Evolutionary conservation across 202 grass and related monocot genomes (phyloP), one percentile per base, ranked within the genome.

Genomic region (Panicum hallii): DNA sequence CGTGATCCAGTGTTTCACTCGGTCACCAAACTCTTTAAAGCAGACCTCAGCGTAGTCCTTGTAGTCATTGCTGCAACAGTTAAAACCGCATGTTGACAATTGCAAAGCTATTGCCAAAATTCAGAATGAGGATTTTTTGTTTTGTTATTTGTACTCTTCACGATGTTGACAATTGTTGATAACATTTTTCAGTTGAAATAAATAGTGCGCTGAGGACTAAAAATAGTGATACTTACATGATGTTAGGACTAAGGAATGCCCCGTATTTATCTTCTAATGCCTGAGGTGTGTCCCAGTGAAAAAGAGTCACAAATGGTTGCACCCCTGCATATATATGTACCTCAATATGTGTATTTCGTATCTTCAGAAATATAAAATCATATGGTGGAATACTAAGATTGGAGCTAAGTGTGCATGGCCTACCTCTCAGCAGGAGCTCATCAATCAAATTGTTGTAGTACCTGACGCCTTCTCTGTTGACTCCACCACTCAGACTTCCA

Each of bases 211-310:
- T 5, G 52, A 54, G 15, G 3, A 46, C 22, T 13, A 46, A 16
- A 78, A 3, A 40, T 71, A 1, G 2, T 6, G 12, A 22, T 22
- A 68, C 89, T 86, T 74, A 90, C 93, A 87, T 85, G 41, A 95
- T 92, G 41, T 62, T 75, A 12, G 74, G 5, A 46, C 72, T 92
- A 47, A 92, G 82, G 41, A 90, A 95, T 41, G 88, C 86, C 41
- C 46, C 44, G n/a, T 95, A 92, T 85, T 87, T 81, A 22, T 92
- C 88, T 87, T 95, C 93, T 57, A 95, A 53, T 11, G 64, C 83
- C 67, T 95, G 93, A 52, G 93, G 90, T 17, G 72, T 83, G 76
- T 95, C 93, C 93, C 93, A 95, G 41, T 95, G 90, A 36, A 95
- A 95, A 73, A 92, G 70, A 7, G 90, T 92, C 60, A 90, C 77